Evolutionary conservation across 2,329 filamentous ascomycete genomes (phyloP).

Genomic region (Cladosporium phlei): DNA sequence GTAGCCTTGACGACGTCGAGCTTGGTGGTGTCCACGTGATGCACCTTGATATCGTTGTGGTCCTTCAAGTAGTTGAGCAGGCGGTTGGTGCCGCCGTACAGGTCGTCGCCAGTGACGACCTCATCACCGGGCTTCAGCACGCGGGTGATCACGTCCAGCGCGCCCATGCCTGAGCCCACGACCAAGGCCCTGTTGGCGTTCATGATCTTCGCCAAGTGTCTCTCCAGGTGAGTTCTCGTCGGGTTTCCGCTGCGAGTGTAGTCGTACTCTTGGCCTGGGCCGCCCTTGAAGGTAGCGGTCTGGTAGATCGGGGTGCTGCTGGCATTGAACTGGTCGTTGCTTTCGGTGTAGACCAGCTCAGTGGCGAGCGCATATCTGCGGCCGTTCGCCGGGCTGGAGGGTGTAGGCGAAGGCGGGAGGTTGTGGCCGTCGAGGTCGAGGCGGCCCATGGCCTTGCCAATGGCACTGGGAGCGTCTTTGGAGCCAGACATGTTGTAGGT

Average conservation of each 20-base stretch:
- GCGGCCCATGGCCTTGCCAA: constrained; percentile 42
- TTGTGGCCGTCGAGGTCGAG: constrained; percentile 79
- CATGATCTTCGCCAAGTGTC: constrained; percentile 99
- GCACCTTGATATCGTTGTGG: constrained; percentile 86
- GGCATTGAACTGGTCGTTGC: constrained; percentile 93
- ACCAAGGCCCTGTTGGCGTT: constrained; percentile 84
- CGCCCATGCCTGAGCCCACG: constrained; percentile 95
- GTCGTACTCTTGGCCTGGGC: constrained; percentile 81
- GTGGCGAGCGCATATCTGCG: constrained; percentile 90
- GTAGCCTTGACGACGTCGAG: constrained; percentile 64
- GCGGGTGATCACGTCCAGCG: constrained; percentile 90
- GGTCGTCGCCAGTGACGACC: constrained; percentile 92
- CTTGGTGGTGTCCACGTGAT: constrained; percentile 91
- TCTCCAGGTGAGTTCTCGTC: constrained; percentile 90
- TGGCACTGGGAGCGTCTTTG: constrained; percentile 28
- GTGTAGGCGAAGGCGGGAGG: constrained; percentile 84
- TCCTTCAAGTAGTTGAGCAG: constrained; percentile 86
- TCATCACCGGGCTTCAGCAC: constrained; percentile 89
- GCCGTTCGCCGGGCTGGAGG: constrained; percentile 81
- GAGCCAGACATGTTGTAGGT: constrained; percentile 23
- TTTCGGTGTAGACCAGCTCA: constrained; percentile 92
- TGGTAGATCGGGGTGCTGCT: constrained; percentile 96
- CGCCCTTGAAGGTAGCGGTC: constrained; percentile 95
- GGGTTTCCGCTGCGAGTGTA: constrained; percentile 98
- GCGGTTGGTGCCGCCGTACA: constrained; percentile 93